Base-by-base conservation (phyloP, 1,284 basidiomycete species). In the Fomitopsis schrenkii region DNA sequence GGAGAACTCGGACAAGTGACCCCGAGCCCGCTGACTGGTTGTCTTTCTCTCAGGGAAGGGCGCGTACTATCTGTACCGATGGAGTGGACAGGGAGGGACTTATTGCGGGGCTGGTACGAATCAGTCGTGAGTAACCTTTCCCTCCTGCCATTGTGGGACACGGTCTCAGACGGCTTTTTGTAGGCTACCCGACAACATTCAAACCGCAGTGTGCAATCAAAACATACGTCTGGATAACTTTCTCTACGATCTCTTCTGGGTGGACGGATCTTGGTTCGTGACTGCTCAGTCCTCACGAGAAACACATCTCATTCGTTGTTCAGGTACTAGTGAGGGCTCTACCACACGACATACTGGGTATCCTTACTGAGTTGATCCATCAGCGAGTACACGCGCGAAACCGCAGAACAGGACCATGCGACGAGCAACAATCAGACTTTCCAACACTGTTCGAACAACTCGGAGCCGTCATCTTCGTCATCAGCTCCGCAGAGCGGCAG, bases 311-410 rank as follows among this genome's bases (percentile, higher is more conserved):
- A 12, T 6, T 22, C 3, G 15, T 22, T 30, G 30, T 19, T 19
- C 38, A 67, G 66, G 66, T 67, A 57, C 26, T 67, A 67, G 66
- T 67, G 36, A 42, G 64, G 61, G 9, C 9, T 12, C 35, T 12
- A 15, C 9, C 38, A 40, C 9, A 15, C 38, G 38, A 40, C 8
- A 12, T 3, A 40, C 38, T 8, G 38, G 14, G 14, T 3, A 40
- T 0, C 3, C 38, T 36, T 10, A 40, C 38, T 15, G 2, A 40
- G 8, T 10, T 40, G 12, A 40, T 14, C 14, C 9, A 40, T 15
- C 38, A 40, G 38, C 38, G 14, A 40, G 38, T 40, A 40, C 14
- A 40, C 38, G 14, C 38, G 14, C 12, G 38, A 40, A 8, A 14
- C 6, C 38, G 38, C 38, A 8, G 12, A 40, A 12, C 38, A 40